Base-by-base conservation (phyloP, 1,139 yeast genomes). In the Pichia terricola region DNA sequence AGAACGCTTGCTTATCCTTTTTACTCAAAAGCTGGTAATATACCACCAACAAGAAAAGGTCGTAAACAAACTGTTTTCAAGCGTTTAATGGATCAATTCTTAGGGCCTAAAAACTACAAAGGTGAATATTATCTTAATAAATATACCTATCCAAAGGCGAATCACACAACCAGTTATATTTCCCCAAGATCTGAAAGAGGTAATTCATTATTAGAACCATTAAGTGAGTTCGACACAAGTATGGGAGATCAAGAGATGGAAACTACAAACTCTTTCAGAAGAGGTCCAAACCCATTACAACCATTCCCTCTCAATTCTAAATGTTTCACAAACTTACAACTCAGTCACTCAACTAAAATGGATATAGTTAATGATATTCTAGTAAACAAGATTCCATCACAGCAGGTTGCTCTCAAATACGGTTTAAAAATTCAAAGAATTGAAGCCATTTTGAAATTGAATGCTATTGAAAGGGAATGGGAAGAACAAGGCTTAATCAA, bases 361-460 rank as follows among this genome's bases (percentile, higher is more conserved):
- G 68, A 72, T 40, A 82, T 91, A 39, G 72, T 76, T 46, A 66
- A 69, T 41, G 89, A 79, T 45, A 70, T 79, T 45, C 68, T 66
- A 30, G 68, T 66, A 37, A 72, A 74, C 35, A 76, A 77, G 35
- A 57, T 71, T 40, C 73, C 81, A 41, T 67, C 79, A 34, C 94
- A 85, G 62, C 82, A 80, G 54, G 79, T 85, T 43, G 91, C 96
- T 16, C 78, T 82, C 53, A 78, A 77, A 56, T 81, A 80, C 57
- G 91, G 94, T 5, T 69, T 91, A 49, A 84, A 86, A 57, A 75
- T 88, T 51, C 85, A 88, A 45, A 75, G 97, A 61, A 73, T 91
- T 32, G 96, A 88, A 59, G 97, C 96, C 22, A 72, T 89, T 50
- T 68, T 85, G 30, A 79, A 76, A 60, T 72, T 91, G 53, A 69